These are phyloP conservation scores for Ziziphus jujuba DNA, from an alignment of 306 rosid genomes.

Conservation along the genomic window DNA sequence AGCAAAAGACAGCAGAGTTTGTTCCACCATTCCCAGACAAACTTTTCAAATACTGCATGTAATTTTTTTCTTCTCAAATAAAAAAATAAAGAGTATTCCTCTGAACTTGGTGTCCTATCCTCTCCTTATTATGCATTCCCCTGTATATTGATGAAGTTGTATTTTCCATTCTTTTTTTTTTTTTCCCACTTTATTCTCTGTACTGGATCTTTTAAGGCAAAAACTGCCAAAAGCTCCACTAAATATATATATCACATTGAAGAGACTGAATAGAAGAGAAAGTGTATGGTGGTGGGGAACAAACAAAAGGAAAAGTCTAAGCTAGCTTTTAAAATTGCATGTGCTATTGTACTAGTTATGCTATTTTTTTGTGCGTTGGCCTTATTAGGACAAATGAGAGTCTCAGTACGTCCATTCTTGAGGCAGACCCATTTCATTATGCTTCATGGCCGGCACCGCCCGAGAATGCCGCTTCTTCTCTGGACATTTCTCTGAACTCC, in stretches of 20 bases:
- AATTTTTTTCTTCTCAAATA: neutral
- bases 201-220: neutral
- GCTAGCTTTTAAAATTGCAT: too few relatives aligned
- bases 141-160: conserved; percentile 7
- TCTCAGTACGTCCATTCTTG: conserved; percentile 90
- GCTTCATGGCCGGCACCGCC: conserved; percentile 26
- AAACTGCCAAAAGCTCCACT: conserved; percentile 14
- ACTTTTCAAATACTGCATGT: neutral
- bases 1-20: neutral
- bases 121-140: conserved; percentile 10
- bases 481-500: conserved; percentile 39
- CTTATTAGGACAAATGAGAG: neutral
- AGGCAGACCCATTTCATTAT: conserved; percentile 60
- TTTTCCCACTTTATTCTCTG: conserved; percentile 19
- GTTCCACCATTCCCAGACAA: neutral
- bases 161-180: neutral
- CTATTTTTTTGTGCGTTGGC: too few relatives aligned
- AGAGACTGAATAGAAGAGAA: neutral
- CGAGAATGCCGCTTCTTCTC: conserved; percentile 35
- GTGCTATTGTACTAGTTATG: too few relatives aligned
- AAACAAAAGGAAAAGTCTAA: too few relatives aligned
- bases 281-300: too few relatives aligned
- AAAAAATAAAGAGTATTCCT: neutral
- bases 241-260: too few relatives aligned
- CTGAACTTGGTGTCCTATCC: conserved; percentile 1